Percentiles rank a stretch among this genome's conserved stretches.
Conservation (phyloP, 2,329 filamentous ascomycete species). For the Septoria linicola region DNA sequence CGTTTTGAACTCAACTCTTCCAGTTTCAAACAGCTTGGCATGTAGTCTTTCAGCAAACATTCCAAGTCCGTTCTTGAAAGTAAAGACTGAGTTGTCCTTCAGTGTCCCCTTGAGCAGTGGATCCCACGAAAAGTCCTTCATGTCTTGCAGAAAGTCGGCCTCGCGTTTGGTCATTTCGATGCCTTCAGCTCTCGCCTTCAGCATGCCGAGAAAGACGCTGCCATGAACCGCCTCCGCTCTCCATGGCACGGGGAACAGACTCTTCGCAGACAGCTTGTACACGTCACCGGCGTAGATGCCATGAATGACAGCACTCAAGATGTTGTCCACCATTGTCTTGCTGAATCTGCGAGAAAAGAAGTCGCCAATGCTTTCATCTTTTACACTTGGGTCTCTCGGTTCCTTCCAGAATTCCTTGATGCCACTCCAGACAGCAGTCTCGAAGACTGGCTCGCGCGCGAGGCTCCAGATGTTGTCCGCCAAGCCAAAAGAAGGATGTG, state of each 20-base stretch:
- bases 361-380: conserved; percentile 70
- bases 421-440: conserved; percentile 44
- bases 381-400: conserved; percentile 38
- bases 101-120: conserved; percentile 37
- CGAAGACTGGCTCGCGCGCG: conserved; percentile 56
- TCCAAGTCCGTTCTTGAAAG: conserved; percentile 46
- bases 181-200: conserved; percentile 35
- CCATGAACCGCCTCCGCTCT: conserved; percentile 51
- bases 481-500: conserved; percentile 44
- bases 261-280: conserved; percentile 71
- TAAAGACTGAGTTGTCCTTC: conserved; percentile 42
- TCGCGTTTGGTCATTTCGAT: conserved; percentile 40
- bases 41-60: conserved; percentile 42
- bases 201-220: conserved; percentile 38
- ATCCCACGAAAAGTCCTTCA: conserved; percentile 39
- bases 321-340: conserved; percentile 63
- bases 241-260: conserved; percentile 55
- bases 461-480: conserved; percentile 32
- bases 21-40: conserved; percentile 38
- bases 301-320: conserved; percentile 74
- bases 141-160: conserved; percentile 33
- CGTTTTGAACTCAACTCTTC: conserved; percentile 44
- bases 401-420: conserved; percentile 37
- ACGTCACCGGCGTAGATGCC: conserved; percentile 93
- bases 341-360: conserved; percentile 61